A percentile compares a stretch with the other conserved stretches of the same genome.
phyloP scores from a whole-genome alignment of 1,139 yeast species.

The Yamadazyma sp. region DNA sequence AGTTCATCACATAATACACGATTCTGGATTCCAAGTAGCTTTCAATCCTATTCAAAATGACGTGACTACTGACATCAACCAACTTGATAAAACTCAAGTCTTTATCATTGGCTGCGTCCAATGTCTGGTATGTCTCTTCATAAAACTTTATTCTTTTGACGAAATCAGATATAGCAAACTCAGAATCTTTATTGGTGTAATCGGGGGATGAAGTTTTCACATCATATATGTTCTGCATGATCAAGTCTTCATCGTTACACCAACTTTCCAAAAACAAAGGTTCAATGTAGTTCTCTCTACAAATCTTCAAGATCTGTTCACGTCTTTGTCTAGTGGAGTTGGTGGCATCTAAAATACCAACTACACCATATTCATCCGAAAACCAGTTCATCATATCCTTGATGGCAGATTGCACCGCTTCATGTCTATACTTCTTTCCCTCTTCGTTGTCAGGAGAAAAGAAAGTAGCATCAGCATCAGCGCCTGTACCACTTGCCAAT shows the following conservation, averaged over 20 bases:
- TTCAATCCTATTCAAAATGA: constrained; percentile 82
- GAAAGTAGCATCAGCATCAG: constrained; percentile 58
- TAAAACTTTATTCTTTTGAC: constrained; percentile 71
- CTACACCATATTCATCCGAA: constrained; percentile 74
- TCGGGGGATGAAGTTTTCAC: constrained; percentile 89
- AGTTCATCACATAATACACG: constrained; percentile 92
- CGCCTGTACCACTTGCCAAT: constrained; percentile 34
- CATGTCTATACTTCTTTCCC: constrained; percentile 60
- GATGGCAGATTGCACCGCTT: constrained; percentile 73
- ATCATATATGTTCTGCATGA: constrained; percentile 77
- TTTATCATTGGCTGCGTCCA: constrained; percentile 55
- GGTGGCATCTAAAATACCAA: constrained; percentile 89
- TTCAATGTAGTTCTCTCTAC: constrained; percentile 69
- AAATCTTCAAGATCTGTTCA: constrained; percentile 58
- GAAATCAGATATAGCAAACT: constrained; percentile 72
- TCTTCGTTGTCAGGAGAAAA: constrained; percentile 68
- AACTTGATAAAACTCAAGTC: constrained; percentile 81
- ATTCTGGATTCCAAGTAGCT: constrained; percentile 89
- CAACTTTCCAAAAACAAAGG: constrained; percentile 92
- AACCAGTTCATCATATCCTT: constrained; percentile 91
- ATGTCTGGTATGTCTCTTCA: constrained; percentile 72
- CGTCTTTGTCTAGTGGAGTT: constrained; percentile 73
- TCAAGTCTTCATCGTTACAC: constrained; percentile 80
- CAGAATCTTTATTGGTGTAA: constrained; percentile 70
- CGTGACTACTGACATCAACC: constrained; percentile 84